A percentile compares a stretch with the other conserved stretches of the same genome.
Conservation (phyloP, 495 filamentous ascomycete species). For the Evernia prunastri region DNA sequence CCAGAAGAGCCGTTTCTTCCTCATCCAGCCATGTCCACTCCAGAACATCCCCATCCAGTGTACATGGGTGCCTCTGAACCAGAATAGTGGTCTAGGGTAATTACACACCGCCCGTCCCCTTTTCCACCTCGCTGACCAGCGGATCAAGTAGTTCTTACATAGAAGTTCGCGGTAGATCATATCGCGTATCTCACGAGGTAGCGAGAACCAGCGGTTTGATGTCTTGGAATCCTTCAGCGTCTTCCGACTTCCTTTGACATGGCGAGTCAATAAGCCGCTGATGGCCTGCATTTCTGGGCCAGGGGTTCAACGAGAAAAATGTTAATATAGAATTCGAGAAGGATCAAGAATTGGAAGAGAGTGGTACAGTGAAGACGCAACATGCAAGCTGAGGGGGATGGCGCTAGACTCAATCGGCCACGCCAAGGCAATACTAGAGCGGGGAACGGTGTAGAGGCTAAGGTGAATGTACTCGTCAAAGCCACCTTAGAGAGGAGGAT, state of each 20-base stretch:
- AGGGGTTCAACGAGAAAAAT: background rate
- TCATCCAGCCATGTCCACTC: background rate
- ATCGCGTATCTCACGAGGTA: slow-evolving; percentile 1
- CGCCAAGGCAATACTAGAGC: background rate
- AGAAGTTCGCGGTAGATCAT: background rate
- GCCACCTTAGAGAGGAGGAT: no score
- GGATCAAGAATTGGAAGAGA: background rate
- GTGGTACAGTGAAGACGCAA: no score
- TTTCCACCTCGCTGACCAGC: background rate
- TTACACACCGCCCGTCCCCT: background rate
- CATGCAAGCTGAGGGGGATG: no score
- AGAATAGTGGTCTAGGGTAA: background rate
- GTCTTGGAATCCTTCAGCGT: background rate
- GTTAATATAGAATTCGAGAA: background rate
- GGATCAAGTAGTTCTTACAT: background rate
- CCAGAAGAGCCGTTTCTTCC: background rate
- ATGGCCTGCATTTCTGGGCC: background rate
- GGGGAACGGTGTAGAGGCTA: no score
- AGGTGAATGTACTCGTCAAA: no score
- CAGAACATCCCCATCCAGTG: background rate
- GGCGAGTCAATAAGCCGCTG: background rate
- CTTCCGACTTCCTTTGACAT: background rate
- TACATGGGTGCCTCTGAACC: background rate
- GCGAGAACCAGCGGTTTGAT: background rate
- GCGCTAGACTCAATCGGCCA: background rate